phyloP scores from a whole-genome alignment of 2,329 filamentous ascomycete species.

The Beauveria caledonica region DNA sequence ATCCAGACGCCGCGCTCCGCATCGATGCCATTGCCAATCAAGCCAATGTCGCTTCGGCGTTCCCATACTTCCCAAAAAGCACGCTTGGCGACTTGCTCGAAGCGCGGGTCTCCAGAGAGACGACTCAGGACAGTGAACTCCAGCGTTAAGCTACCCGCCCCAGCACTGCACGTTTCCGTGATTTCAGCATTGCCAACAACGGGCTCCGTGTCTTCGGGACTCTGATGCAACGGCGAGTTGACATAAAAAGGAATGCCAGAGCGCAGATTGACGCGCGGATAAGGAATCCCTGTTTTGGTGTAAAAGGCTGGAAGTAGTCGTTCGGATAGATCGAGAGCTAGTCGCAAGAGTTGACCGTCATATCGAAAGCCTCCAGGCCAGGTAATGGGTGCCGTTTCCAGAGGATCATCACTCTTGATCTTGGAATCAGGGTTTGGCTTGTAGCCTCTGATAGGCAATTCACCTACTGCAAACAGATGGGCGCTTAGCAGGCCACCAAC shows the following conservation, averaged over 20 bases:
- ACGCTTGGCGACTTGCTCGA: constrained; percentile 80
- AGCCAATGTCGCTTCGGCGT: constrained; percentile 71
- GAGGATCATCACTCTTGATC: constrained; percentile 27
- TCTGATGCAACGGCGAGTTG: constrained; percentile 70
- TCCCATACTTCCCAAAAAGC: constrained; percentile 98
- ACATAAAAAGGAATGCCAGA: constrained; percentile 87
- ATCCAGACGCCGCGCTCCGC: constrained; percentile 88
- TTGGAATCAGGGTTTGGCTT: constrained; percentile 34
- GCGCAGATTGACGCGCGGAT: constrained; percentile 86
- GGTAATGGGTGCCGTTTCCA: constrained; percentile 47
- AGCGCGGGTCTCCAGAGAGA: constrained; percentile 77
- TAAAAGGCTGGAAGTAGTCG: constrained; percentile 87
- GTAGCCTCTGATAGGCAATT: constrained; percentile 80
- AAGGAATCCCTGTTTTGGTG: constrained; percentile 83
- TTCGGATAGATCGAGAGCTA: constrained; percentile 77
- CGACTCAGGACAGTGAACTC: constrained; percentile 89
- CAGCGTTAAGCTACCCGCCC: constrained; percentile 88
- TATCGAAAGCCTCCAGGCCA: constrained; percentile 78
- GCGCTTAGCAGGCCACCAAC: constrained; percentile 86
- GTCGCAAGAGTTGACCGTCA: constrained; percentile 79
- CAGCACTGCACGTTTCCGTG: constrained; percentile 93
- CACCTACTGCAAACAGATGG: constrained; percentile 85
- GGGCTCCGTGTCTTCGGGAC: constrained; percentile 28
- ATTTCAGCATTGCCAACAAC: constrained; percentile 51
- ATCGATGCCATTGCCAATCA: constrained; percentile 88